Base-by-base conservation (phyloP, 768 basidiomycete species). In the Trametes cingulata region DNA sequence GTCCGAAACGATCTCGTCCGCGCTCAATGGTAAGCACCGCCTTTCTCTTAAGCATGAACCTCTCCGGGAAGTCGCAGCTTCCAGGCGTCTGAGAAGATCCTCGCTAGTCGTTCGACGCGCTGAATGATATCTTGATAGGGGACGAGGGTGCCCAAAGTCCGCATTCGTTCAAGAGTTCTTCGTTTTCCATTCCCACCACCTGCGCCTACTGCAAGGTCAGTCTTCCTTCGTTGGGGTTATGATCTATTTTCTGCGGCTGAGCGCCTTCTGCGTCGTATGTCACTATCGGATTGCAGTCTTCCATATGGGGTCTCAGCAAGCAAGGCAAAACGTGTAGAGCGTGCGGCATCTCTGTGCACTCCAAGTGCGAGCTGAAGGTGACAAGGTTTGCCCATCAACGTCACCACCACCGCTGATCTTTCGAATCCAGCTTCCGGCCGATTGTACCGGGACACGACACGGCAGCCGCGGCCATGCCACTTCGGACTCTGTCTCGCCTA, bases 351-450 rank as follows among this genome's bases (percentile, higher is more conserved):
- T 87, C 88, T 19, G 91, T 93, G 7, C 92, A 93, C 70, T 76
- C 85, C 47, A 93, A 90, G 72, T 94, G 93, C 73, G 93, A 93
- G 71, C 72, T 94, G 49, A 94, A 93, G 84, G 92, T 88, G 43
- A 52, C 69, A 40, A 15, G 29, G 6, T 19, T 24, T 33, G 7
- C 6, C 29, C 10, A n/a, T 2, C 0, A 37, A 50, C 37, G 14
- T 13, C 41, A 36, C 51, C 10, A 33, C 29, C 13, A 3, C 50
- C 47, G 27, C 47, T 46, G 19, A 47, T 48, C 24, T 43, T 66
- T 58, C 36, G 36, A 40, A 56, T 29, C 20, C 43, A 91, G 90
- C 82, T 91, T 52, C 87, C 90, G 52, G 90, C 91, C 52, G 83
- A 90, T 68, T 93, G 91, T 63, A 62, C 69, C 29, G 71, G 69